Base-by-base conservation (phyloP, 31 red algal genomes). In the Endocladia muricata region DNA sequence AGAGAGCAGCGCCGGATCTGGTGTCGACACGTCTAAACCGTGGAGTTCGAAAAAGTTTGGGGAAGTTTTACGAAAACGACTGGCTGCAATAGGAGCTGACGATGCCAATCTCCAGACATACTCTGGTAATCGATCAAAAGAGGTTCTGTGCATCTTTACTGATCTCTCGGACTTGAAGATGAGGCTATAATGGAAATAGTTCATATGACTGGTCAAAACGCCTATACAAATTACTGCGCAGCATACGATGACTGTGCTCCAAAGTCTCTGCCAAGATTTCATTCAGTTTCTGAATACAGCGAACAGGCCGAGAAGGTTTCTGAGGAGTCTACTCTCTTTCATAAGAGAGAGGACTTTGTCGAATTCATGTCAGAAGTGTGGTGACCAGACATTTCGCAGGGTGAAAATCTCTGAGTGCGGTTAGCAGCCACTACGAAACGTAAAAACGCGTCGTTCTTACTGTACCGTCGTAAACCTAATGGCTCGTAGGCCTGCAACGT, bases 221-320 rank as follows among this genome's bases (percentile, higher is more conserved):
- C 36, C 0, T 69, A 69, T 25, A 13, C 26, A 36, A 69, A 69
- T 25, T 69, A 69, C 11, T 69, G 65, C 25, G 65, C 26, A 21
- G 25, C 26, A 6, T 69, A 69, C 26, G 41, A 41, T 26, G 65
- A 69, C 25, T 69, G 32, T 41, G 65, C 65, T 69, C 65, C 65
- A 15, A 13, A 9, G 15, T 28, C 0, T 37, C 25, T 69, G 11
- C 65, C 65, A 21, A 9, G 65, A 15, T 69, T 69, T 69, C 13
- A 15, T 7, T 41, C 32, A 11, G 26, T 41, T 11, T 21, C n/a
- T 0, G 65, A 69, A 40, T 69, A 41, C 36, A 69, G 36, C 17
- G 29, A 40, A 0, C 65, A 69, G 15, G 65, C 65, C 11, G 36
- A 1, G 25, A 41, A 13, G 25, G 13, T 69, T 0, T 36, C 11